Percentiles rank a stretch among this genome's conserved stretches.
These are phyloP conservation scores for Fusarium subglutinans DNA, from an alignment of 2,329 filamentous ascomycete genomes.

Conservation along the genomic window DNA sequence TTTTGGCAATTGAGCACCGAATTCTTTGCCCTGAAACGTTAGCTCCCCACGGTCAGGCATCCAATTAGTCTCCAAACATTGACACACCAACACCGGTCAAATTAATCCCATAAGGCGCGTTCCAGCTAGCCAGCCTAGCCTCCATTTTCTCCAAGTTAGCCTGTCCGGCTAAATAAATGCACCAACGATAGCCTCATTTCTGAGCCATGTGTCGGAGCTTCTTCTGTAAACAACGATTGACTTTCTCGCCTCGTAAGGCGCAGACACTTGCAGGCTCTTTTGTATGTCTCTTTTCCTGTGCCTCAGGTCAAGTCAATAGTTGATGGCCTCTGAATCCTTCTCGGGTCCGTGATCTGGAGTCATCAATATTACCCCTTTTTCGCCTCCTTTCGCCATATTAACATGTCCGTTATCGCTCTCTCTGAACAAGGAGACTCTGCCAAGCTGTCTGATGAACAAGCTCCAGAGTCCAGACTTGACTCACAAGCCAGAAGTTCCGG, in stretches of 20 bases:
- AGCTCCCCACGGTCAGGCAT: neutral
- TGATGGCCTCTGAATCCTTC: neutral
- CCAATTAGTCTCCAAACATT: neutral
- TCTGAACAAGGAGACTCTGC: neutral
- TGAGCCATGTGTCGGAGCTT: neutral
- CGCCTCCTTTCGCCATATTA: neutral
- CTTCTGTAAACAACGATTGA: neutral
- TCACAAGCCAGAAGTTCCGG: neutral
- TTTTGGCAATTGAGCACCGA: neutral
- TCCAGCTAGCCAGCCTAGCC: neutral
- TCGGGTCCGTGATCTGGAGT: neutral
- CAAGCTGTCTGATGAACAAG: neutral
- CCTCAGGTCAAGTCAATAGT: neutral
- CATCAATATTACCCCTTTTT: neutral
- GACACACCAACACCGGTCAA: neutral
- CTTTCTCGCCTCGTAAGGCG: neutral
- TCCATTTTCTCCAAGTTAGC: neutral
- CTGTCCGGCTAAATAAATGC: conserved; percentile 8
- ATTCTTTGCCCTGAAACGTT: conserved; percentile 2
- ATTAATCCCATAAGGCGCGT: neutral
- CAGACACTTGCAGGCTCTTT: neutral
- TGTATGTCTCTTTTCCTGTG: neutral
- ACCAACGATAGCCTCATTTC: neutral
- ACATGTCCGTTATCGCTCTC: neutral
- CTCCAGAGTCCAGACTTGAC: neutral